Percentiles rank a stretch among this genome's conserved stretches.
Conservation (phyloP, 768 basidiomycete species). For the Boletus bicolor region DNA sequence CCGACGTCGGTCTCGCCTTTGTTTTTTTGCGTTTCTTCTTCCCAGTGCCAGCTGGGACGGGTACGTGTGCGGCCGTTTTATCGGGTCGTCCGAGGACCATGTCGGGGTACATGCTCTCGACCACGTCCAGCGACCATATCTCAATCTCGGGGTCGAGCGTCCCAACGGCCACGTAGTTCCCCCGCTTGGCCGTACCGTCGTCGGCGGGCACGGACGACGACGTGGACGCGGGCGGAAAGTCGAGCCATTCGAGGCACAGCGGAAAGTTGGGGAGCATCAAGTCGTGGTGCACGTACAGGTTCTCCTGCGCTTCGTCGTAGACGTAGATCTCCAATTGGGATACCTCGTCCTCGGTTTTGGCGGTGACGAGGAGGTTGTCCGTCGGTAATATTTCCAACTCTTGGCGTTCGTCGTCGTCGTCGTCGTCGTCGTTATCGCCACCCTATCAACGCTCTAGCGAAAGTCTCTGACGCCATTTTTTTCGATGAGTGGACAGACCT, state of each 20-base stretch:
- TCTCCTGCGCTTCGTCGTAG: conserved; percentile 89
- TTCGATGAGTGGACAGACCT: conserved; percentile 47
- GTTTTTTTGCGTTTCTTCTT: conserved; percentile 95
- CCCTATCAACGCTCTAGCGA: conserved; percentile 11
- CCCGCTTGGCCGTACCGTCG: conserved; percentile 42
- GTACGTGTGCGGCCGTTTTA: conserved; percentile 74
- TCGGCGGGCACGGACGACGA: conserved; percentile 33
- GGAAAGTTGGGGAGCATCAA: conserved; percentile 97
- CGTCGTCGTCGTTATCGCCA: conserved; percentile 44
- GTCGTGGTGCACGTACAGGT: conserved; percentile 95
- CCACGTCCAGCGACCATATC: conserved; percentile 93
- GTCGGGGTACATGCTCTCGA: conserved; percentile 93
- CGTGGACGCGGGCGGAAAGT: conserved; percentile 74
- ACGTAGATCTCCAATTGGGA: conserved; percentile 95
- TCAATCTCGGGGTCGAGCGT: conserved; percentile 98
- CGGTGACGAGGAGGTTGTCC: conserved; percentile 89
- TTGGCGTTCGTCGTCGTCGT: conserved; percentile 73
- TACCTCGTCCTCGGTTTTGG: conserved; percentile 95
- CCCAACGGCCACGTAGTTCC: conserved; percentile 94
- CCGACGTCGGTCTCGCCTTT: conserved; percentile 58
- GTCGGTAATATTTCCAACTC: conserved; percentile 87
- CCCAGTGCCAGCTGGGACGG: conserved; percentile 80
- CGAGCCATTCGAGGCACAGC: conserved; percentile 98
- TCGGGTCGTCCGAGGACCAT: conserved; percentile 89
- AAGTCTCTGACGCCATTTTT: neutral